Conservation (phyloP, 2,329 filamentous ascomycete species). For the Teratosphaeria zuluensis region DNA sequence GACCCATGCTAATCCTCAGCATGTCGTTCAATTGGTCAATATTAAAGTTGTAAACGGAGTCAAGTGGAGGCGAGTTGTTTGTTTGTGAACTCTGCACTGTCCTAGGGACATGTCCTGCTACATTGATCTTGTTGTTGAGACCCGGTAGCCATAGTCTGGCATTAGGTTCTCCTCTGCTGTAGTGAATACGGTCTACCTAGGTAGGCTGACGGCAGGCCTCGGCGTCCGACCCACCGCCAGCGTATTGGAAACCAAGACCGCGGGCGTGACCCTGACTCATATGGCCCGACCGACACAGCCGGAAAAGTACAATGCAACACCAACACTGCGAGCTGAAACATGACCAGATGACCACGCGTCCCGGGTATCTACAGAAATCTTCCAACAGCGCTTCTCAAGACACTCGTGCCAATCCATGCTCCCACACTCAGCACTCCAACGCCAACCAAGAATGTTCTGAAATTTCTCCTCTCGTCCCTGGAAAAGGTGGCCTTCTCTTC, state of each 20-base stretch:
- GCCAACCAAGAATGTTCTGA: constrained; percentile 36
- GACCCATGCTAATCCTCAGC: neutral
- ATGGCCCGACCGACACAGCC: neutral
- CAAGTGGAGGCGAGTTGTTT: neutral
- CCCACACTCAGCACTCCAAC: constrained; percentile 14
- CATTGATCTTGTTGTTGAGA: neutral
- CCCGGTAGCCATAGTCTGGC: neutral
- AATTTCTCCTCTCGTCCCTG: constrained; percentile 38
- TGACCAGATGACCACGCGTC: neutral
- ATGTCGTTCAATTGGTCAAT: neutral
- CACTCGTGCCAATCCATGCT: constrained; percentile 9
- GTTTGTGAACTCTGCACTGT: neutral
- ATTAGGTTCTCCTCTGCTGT: neutral
- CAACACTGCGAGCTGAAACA: neutral
- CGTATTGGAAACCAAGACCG: neutral
- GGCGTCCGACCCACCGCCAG: no score
- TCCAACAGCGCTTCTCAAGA: constrained; percentile 11
- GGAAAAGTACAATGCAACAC: neutral
- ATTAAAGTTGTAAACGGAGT: neutral
- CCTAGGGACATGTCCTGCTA: neutral
- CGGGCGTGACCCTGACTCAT: neutral
- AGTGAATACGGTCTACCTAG: no score
- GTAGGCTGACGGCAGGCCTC: neutral
- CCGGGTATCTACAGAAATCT: constrained; percentile 6
- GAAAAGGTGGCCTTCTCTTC: constrained; percentile 29